Evolutionary conservation across 2,329 filamentous ascomycete genomes (phyloP).

Genomic region (Aspergillus fijiensis): DNA sequence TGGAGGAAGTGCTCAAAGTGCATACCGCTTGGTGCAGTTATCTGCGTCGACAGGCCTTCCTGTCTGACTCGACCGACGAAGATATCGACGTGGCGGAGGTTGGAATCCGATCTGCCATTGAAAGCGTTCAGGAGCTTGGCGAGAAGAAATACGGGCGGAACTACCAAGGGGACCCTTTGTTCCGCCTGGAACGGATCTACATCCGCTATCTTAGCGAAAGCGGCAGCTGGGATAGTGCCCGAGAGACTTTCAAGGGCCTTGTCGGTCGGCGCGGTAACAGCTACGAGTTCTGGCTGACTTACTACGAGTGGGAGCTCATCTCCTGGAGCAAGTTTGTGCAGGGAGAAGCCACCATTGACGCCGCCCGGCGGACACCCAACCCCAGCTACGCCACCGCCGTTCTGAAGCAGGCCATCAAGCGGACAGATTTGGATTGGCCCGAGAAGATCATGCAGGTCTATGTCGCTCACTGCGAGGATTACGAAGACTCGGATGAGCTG

Average conservation of each 20-base stretch:
- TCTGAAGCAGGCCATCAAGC: slow-evolving; percentile 66
- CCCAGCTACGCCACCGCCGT: slow-evolving; percentile 74
- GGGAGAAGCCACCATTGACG: slow-evolving; percentile 53
- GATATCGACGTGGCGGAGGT: slow-evolving; percentile 87
- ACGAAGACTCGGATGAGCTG: slow-evolving; percentile 75
- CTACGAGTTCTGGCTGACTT: slow-evolving; percentile 91
- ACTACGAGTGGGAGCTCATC: slow-evolving; percentile 89
- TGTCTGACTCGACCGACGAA: slow-evolving; percentile 71
- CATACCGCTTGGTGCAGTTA: slow-evolving; percentile 95
- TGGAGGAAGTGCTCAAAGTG: slow-evolving; percentile 85
- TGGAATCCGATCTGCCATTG: slow-evolving; percentile 79
- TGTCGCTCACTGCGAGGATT: slow-evolving; percentile 71
- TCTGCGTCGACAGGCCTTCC: slow-evolving; percentile 80
- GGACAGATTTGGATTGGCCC: slow-evolving; percentile 51
- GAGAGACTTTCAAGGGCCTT: slow-evolving; percentile 73
- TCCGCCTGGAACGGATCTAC: slow-evolving; percentile 84
- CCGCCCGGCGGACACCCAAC: slow-evolving; percentile 58
- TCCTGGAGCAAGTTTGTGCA: slow-evolving; percentile 61
- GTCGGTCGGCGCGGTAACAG: slow-evolving; percentile 69
- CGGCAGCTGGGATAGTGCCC: slow-evolving; percentile 71
- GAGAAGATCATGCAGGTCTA: slow-evolving; percentile 51
- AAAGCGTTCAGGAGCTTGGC: slow-evolving; percentile 76
- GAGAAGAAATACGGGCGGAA: slow-evolving; percentile 72
- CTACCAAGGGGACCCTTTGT: slow-evolving; percentile 84
- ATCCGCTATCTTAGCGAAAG: slow-evolving; percentile 90